Conservation (phyloP, 2,329 filamentous ascomycete species). For the Pleoardoris graminearum region DNA sequence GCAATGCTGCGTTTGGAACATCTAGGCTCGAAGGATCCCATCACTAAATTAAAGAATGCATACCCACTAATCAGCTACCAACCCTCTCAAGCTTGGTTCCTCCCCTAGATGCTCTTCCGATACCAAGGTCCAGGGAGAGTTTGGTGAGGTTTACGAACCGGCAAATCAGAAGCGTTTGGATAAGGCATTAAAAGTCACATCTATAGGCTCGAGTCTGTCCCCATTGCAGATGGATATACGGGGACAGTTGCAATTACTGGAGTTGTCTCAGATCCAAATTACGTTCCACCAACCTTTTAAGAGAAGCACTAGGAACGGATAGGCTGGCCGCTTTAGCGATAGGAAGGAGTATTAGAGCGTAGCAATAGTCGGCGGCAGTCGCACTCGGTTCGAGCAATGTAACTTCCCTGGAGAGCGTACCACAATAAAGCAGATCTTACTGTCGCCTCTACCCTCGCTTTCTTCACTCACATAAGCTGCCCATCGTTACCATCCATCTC, state of each 20-base stretch:
- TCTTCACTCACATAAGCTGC: no score
- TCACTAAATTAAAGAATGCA: background rate
- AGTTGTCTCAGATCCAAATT: background rate
- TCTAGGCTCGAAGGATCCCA: no score
- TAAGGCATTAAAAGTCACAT: background rate
- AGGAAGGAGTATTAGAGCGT: no score
- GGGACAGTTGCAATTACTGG: background rate
- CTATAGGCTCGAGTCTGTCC: background rate
- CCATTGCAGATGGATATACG: background rate
- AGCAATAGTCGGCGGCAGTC: no score
- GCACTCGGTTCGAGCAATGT: no score
- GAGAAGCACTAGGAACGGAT: no score
- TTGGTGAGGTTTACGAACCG: background rate
- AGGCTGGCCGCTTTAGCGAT: no score
- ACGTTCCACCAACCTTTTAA: background rate
- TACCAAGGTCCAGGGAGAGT: conserved; percentile 3
- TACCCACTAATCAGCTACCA: conserved; percentile 10
- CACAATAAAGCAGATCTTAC: no score
- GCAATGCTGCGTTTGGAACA: no score
- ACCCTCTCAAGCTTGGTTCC: conserved; percentile 7
- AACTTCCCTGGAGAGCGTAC: no score
- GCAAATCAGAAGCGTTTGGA: background rate
- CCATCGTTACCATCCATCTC: no score
- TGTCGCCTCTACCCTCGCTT: no score
- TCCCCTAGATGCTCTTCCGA: background rate